A percentile compares a stretch with the other conserved stretches of the same genome.
Conservation (phyloP, 768 basidiomycete species). For the Filobasidium wieringae region DNA sequence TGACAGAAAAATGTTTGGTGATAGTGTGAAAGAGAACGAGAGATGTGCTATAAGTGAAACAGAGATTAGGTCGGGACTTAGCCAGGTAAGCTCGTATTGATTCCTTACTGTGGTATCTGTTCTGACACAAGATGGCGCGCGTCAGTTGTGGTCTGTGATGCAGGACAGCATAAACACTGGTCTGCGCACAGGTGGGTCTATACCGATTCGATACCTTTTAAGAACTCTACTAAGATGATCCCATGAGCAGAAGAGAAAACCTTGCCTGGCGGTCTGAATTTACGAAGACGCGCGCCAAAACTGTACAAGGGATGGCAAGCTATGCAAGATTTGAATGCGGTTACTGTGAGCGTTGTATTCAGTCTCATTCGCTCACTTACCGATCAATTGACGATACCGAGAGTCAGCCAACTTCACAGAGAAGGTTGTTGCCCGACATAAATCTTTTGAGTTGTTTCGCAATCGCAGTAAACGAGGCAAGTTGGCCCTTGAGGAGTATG, state of each 20-base stretch:
- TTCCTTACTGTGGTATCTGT: too few species aligned
- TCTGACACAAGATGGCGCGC: too few species aligned
- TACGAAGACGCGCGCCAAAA: slow-evolving; percentile 66
- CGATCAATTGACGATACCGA: too few species aligned
- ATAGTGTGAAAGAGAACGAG: too few species aligned
- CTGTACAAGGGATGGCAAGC: slow-evolving; percentile 63
- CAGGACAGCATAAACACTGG: slow-evolving; percentile 44
- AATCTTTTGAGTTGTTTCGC: slow-evolving; percentile 91
- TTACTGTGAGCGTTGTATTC: background rate
- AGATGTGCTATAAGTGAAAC: too few species aligned
- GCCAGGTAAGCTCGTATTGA: too few species aligned
- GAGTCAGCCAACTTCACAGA: background rate
- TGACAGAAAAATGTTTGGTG: too few species aligned
- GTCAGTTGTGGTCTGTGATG: slow-evolving; percentile 83
- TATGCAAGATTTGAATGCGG: background rate
- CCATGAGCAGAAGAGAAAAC: background rate
- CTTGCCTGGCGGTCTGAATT: slow-evolving; percentile 48
- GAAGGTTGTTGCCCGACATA: slow-evolving; percentile 60
- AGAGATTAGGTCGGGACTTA: too few species aligned
- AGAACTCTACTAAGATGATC: too few species aligned
- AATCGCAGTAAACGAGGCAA: slow-evolving; percentile 70
- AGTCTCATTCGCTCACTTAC: too few species aligned
- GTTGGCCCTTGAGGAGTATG: too few species aligned
- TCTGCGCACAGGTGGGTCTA: background rate
- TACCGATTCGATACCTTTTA: background rate